Conservation (phyloP, 805 yeast genomes). For the Saccharomycopsis vini region DNA sequence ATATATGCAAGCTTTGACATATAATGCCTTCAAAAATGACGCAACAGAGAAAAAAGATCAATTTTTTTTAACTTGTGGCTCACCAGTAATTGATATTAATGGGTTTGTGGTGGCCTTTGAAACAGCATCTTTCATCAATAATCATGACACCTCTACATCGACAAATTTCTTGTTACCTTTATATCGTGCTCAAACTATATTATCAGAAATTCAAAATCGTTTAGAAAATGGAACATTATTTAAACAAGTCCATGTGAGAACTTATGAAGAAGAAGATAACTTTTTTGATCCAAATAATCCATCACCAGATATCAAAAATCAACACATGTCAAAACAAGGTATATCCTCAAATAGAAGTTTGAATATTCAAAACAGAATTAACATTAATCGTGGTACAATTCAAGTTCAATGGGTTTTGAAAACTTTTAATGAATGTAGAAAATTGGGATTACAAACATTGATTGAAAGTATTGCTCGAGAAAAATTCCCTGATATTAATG, state of each 20-base stretch:
- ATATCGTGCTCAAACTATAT: slow-evolving; percentile 18
- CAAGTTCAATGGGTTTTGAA: slow-evolving; percentile 21
- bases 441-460: slow-evolving; percentile 19
- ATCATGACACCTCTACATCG: slow-evolving; percentile 19
- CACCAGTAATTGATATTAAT: slow-evolving; percentile 20
- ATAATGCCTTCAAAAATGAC: slow-evolving; percentile 20
- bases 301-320: slow-evolving; percentile 4
- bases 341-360: slow-evolving; percentile 1
- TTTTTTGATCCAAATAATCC: slow-evolving; percentile 18
- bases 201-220: slow-evolving; percentile 16
- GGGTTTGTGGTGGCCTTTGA: slow-evolving; percentile 20
- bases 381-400: slow-evolving; percentile 19
- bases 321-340: not conserved
- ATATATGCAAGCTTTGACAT: slow-evolving; percentile 21
- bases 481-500: slow-evolving; percentile 20
- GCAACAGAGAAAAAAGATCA: slow-evolving; percentile 19
- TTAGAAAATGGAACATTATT: slow-evolving; percentile 12
- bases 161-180: slow-evolving; percentile 20
- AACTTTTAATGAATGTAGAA: slow-evolving; percentile 20
- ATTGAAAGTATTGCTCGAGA: slow-evolving; percentile 20
- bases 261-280: slow-evolving; percentile 17
- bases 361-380: slow-evolving; percentile 17
- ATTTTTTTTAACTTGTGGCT: slow-evolving; percentile 20
- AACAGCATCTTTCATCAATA: slow-evolving; percentile 20
- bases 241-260: slow-evolving; percentile 14